Conservation (phyloP, 495 filamentous ascomycete species). For the Tuber brumale region DNA sequence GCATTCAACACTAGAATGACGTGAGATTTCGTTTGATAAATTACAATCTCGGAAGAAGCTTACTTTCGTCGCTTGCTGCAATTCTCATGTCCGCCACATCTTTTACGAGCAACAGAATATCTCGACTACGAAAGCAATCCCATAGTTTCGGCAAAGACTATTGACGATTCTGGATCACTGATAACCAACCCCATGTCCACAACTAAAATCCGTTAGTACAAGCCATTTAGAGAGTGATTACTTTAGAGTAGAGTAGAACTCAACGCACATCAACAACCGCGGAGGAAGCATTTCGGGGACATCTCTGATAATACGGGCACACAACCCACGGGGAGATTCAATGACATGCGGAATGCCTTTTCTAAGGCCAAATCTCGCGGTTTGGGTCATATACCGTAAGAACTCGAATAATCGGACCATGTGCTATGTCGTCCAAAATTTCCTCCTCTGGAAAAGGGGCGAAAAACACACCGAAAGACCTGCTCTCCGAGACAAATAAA, state of each 20-base stretch:
- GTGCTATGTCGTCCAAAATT: no score
- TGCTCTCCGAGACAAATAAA: no score
- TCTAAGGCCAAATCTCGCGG: slow-evolving; percentile 78
- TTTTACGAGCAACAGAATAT: slow-evolving; percentile 49
- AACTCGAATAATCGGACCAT: no score
- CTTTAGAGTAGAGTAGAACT: neutral
- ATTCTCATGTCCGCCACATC: slow-evolving; percentile 72
- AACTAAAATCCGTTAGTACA: slow-evolving; percentile 35
- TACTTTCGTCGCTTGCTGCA: slow-evolving; percentile 63
- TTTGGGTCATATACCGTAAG: slow-evolving; percentile 72
- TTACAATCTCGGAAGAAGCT: neutral
- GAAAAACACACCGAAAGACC: no score
- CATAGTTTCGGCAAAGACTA: slow-evolving; percentile 67
- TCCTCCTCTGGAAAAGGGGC: no score
- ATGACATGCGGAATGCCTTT: slow-evolving; percentile 80
- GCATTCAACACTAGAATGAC: slow-evolving; percentile 57
- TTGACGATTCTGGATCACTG: slow-evolving; percentile 72
- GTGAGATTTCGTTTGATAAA: neutral
- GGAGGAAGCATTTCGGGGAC: slow-evolving; percentile 50
- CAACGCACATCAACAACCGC: slow-evolving; percentile 59
- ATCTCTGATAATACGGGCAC: slow-evolving; percentile 51
- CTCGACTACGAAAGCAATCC: slow-evolving; percentile 54
- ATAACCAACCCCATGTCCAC: slow-evolving; percentile 77
- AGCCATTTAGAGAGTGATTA: neutral
- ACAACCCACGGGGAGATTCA: slow-evolving; percentile 65